Conservation (phyloP, 192 early-diverging fungal species). For the Backusella australiensis region DNA sequence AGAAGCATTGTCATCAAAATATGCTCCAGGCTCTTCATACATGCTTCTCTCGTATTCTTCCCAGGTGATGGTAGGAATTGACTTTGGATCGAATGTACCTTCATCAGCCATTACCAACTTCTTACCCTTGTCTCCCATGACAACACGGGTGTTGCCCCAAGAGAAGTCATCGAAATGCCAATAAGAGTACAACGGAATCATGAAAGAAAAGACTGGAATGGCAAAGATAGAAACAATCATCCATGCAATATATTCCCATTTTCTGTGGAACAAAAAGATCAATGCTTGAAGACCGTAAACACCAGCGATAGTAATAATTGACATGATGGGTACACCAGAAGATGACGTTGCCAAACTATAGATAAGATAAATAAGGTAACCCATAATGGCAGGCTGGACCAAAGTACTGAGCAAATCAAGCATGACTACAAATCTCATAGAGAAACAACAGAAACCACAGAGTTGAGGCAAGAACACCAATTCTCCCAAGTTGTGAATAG, state of each 20-base stretch:
- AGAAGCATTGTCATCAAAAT: slow-evolving; percentile 40
- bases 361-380: slow-evolving; percentile 82
- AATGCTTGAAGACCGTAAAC: slow-evolving; percentile 88
- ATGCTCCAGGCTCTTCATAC: slow-evolving; percentile 34
- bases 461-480: slow-evolving; percentile 89
- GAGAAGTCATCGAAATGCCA: slow-evolving; percentile 99
- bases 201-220: slow-evolving; percentile 83
- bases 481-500: slow-evolving; percentile 97
- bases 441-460: slow-evolving; percentile 96
- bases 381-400: slow-evolving; percentile 88
- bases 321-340: slow-evolving; percentile 70
- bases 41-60: slow-evolving; percentile 74
- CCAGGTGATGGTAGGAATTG: slow-evolving; percentile 75
- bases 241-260: slow-evolving; percentile 93
- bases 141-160: slow-evolving; percentile 95
- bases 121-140: slow-evolving; percentile 83
- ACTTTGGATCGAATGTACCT: slow-evolving; percentile 72
- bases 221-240: slow-evolving; percentile 94
- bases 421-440: slow-evolving; percentile 93
- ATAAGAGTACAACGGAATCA: slow-evolving; percentile 87
- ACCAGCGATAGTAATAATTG: slow-evolving; percentile 78
- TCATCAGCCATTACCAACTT: slow-evolving; percentile 62
- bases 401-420: slow-evolving; percentile 90
- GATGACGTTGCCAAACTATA: slow-evolving; percentile 57
- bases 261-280: slow-evolving; percentile 69